Evolutionary conservation across 2,329 filamentous ascomycete genomes (phyloP), one percentile per base, ranked within the genome.

Genomic region (Beauveria asiatica): DNA sequence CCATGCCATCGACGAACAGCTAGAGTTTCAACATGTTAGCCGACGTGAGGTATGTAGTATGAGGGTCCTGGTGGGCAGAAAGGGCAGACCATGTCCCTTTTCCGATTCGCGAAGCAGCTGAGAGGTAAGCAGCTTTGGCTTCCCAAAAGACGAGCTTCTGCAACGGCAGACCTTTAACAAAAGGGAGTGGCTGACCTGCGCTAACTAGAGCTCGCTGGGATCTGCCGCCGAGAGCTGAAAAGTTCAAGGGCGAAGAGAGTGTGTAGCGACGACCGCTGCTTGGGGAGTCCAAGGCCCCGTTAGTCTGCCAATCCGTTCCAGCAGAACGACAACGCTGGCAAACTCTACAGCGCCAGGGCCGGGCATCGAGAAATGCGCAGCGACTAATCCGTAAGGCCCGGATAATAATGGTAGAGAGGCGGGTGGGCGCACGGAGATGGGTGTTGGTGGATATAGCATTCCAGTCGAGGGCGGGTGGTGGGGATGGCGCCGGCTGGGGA

Each of bases 261-360:
- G 51, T n/a, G n/a, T n/a, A n/a, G 51, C 17, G 16, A 5, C 33
- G 33, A 37, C 11, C 33, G 33, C 11, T 5, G 11, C 33, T 13
- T 37, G 33, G 11, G 11, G 3, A 5, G 11, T 13, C 10, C 6
- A 25, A 17, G 46, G 16, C 17, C 17, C 17, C 41, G 7, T 19
- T 27, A 42, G 45, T 41, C 8, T 46, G 57, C 8, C 57, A 33
- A 59, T 59, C 48, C 57, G 57, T 59, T 52, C 57, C 57, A 52
- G 48, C 25, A 25, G 19, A 27, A 27, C 39, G 48, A 49, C 48
- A 25, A 45, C 37, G 23, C 37, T 9, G 56, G 37, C 11, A n/a
- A 23, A 17, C 33, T 46, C 39, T 53, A 53, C 19, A 16, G 57
- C 41, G 11, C 17, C 39, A 23, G 56, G 2, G n/a, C 6, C 23